A percentile compares a stretch with the other conserved stretches of the same genome.
These are phyloP conservation scores for Rhododendron griersonianum DNA, from an alignment of 148 eudicot species.

Conservation along the genomic window DNA sequence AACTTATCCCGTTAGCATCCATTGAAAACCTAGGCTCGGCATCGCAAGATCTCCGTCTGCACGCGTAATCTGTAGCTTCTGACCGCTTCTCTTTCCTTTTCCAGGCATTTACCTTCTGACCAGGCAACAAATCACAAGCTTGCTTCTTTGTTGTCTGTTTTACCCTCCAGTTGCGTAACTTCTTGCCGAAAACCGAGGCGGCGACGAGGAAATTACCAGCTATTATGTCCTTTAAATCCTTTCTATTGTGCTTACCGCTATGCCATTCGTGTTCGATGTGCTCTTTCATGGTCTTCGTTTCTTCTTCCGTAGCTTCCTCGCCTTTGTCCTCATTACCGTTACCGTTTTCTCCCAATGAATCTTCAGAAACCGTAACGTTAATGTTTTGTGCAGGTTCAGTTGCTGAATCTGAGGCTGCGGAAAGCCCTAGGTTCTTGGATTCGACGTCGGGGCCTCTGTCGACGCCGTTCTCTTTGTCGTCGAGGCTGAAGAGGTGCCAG, in stretches of 20 bases:
- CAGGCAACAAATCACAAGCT: conserved; percentile 16
- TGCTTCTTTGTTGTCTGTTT: conserved; percentile 40
- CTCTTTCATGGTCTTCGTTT: conserved; percentile 74
- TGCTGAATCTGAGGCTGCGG: conserved; percentile 25
- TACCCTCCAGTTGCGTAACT: conserved; percentile 63
- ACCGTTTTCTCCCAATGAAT: conserved; percentile 13
- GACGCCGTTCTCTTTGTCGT: conserved; percentile 23
- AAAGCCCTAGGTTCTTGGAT: conserved; percentile 52
- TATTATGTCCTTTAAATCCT: conserved; percentile 46
- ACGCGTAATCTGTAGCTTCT: conserved; percentile 40
- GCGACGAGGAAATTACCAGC: conserved; percentile 56
- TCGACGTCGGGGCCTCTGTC: conserved; percentile 23
- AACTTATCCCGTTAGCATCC: conserved; percentile 47
- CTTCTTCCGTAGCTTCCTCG: conserved; percentile 41
- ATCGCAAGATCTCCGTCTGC: conserved; percentile 63
- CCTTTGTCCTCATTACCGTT: conserved; percentile 10
- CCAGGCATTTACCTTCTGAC: conserved; percentile 24
- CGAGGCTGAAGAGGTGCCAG: conserved; percentile 40
- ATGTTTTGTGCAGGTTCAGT: background rate
- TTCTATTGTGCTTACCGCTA: conserved; percentile 21
- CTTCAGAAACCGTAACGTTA: conserved; percentile 42
- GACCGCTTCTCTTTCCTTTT: conserved; percentile 43
- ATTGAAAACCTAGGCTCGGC: conserved; percentile 55
- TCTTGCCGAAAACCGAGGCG: conserved; percentile 48
- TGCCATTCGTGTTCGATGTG: conserved; percentile 68